These are phyloP conservation scores for Moesziomyces sp. DNA, from an alignment of 1,284 basidiomycete species.

Conservation along the genomic window DNA sequence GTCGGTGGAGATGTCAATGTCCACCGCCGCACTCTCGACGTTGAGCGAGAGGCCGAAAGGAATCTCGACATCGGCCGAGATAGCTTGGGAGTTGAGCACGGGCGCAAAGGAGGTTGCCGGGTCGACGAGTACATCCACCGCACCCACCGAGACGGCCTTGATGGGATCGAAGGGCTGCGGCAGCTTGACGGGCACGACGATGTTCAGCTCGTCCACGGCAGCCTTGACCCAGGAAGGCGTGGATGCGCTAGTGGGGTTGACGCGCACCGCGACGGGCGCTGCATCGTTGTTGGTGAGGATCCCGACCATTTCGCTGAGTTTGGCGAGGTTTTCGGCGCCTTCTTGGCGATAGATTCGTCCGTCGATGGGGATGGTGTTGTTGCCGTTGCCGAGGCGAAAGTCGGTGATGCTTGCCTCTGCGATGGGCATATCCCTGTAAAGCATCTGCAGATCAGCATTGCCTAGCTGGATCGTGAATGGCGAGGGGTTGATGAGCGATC, in stretches of 20 bases:
- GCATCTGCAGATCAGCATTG: slow-evolving; percentile 75
- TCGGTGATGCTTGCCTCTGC: slow-evolving; percentile 71
- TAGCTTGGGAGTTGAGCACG: slow-evolving; percentile 72
- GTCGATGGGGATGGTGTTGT: slow-evolving; percentile 74
- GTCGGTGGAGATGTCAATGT: slow-evolving; percentile 73
- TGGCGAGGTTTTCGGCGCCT: slow-evolving; percentile 70
- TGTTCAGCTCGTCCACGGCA: slow-evolving; percentile 74
- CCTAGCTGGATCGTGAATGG: slow-evolving; percentile 78
- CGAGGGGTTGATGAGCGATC: slow-evolving; percentile 75
- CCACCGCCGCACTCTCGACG: slow-evolving; percentile 76
- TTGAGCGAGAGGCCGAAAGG: slow-evolving; percentile 80
- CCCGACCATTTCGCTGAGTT: slow-evolving; percentile 76
- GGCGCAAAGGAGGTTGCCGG: slow-evolving; percentile 74
- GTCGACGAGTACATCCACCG: slow-evolving; percentile 74
- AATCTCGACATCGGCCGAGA: slow-evolving; percentile 75
- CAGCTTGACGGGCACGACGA: slow-evolving; percentile 75
- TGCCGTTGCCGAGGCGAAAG: slow-evolving; percentile 67
- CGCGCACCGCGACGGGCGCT: slow-evolving; percentile 72
- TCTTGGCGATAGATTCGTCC: slow-evolving; percentile 75
- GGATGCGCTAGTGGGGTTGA: slow-evolving; percentile 73
- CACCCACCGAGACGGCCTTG: slow-evolving; percentile 75
- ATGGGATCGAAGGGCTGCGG: slow-evolving; percentile 75
- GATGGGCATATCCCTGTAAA: slow-evolving; percentile 74
- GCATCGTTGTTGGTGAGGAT: slow-evolving; percentile 77
- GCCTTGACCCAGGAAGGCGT: slow-evolving; percentile 77